These are phyloP conservation scores for Aspergillus vadensis DNA, from an alignment of 2,329 filamentous ascomycete genomes.

Conservation along the genomic window DNA sequence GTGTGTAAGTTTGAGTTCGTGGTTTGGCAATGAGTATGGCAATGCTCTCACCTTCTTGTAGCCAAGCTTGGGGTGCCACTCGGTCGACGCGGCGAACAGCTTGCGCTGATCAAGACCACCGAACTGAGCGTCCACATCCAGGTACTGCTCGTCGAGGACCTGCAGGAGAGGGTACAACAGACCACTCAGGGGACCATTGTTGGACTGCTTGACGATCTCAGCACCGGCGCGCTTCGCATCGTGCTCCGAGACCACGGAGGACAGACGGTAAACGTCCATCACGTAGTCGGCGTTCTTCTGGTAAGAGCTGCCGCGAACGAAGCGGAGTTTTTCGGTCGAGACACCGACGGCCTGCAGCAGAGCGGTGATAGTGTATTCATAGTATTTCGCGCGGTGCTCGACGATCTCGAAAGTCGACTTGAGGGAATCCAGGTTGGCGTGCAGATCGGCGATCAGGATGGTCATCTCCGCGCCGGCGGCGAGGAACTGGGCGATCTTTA, in stretches of 20 bases:
- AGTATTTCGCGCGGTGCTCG: conserved; percentile 79
- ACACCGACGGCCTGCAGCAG: conserved; percentile 78
- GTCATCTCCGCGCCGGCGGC: conserved; percentile 80
- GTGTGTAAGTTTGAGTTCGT: conserved; percentile 3
- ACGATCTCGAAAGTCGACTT: conserved; percentile 86
- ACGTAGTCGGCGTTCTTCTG: conserved; percentile 69
- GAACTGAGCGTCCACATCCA: conserved; percentile 85
- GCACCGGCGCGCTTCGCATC: conserved; percentile 88
- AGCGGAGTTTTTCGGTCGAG: conserved; percentile 74
- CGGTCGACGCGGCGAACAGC: conserved; percentile 63
- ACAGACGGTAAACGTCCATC: conserved; percentile 84
- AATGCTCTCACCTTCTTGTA: conserved; percentile 64
- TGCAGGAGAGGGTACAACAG: conserved; percentile 86
- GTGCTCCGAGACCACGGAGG: conserved; percentile 61
- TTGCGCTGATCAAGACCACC: conserved; percentile 61
- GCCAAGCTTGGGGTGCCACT: conserved; percentile 80
- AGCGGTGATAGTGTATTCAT: conserved; percentile 72
- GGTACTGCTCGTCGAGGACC: conserved; percentile 84
- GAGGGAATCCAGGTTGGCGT: conserved; percentile 53
- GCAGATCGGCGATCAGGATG: conserved; percentile 69
- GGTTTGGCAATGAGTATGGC: not conserved
- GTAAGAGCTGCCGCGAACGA: conserved; percentile 83
- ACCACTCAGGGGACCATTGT: conserved; percentile 71
- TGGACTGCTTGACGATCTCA: conserved; percentile 90
- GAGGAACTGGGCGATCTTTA: conserved; percentile 88